Base-by-base conservation (phyloP, 2,329 filamentous ascomycete genomes). In the Calonectria fujianensis region DNA sequence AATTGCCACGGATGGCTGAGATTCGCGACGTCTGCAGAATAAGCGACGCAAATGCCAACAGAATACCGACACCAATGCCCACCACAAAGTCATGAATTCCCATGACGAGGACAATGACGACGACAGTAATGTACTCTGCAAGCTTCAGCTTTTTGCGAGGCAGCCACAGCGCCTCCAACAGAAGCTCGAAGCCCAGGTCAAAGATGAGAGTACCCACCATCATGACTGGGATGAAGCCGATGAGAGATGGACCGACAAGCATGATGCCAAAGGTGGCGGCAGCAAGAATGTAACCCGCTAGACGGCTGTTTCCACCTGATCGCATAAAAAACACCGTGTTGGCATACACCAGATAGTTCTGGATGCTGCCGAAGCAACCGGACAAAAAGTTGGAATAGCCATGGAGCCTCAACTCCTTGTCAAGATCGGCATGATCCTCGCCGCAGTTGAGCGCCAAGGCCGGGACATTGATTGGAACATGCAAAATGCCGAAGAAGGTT, bases 251-350 rank as follows among this genome's bases (percentile, higher is more conserved):
- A 0, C 97, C 97, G 69, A 96, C 91, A 63, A 97, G 87, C 91
- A 98, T 93, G 52, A 98, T 91, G 3, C 93, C 93, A 80, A 93
- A 92, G 0, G 97, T 99, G 7, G 94, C 91, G 29, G 90, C 86
- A 0, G 97, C 97, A 66, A 99, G 90, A 88, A 98, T 91, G 32
- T 96, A 90, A 4, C 97, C 97, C 11, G 96, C 97, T 57, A 98
- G 87, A 64, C 97, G 93, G 80, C 92, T 96, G 82, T 97, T 92
- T 27, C 96, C 97, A 20, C 97, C 97, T 61, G 96, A 98, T 32
- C 94, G 92, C 83, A 98, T 98, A 85, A 99, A 98, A 72, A 99
- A 92, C n/a, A 98, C 91, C 76, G 96, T 98, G 83, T 99, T 99
- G 73, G 96, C 96, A 82, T 98, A 99, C 0, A 99, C 97, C 2